Evolutionary conservation across 192 early-diverging fungal species (phyloP), one percentile per base, ranked within the genome.

Genomic region (Backusella tuberculispora): DNA sequence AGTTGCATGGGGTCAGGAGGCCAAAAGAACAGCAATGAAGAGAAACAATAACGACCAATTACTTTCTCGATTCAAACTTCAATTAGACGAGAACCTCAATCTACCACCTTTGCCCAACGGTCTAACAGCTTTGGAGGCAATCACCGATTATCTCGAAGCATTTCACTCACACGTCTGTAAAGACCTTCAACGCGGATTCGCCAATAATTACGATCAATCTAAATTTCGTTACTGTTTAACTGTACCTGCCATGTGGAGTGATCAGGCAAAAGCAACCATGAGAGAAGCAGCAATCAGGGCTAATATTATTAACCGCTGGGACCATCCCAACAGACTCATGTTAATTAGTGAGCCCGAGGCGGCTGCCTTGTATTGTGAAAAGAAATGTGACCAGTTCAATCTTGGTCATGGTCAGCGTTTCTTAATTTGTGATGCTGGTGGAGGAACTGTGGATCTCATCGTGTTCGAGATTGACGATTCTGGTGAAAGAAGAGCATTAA

Each of bases 221-320:
- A 79, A 84, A 45, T 82, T 82, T 67, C 73, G 80, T 9, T 84
- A 84, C 63, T 86, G 85, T 71, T 75, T 86, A 10, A 84, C 85
- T 0, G 85, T 86, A 4, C 85, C 85, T 43, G 85, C 85, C 45
- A 86, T 86, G 83, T 86, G 85, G 85, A 79, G 77, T 15, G 85
- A 86, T 73, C 74, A 77, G 46, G 85, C 85, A 40, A 86, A 86
- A 43, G 83, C 85, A 0, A 75, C 78, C 19, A 86, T 84, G 83
- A 81, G 85, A n/a, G 82, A 86, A 46, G 85, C 85, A 24, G 85
- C 85, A 1, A 81, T 84, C 26, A 77, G 78, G 24, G 83, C 85
- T 1, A 83, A 83, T 10, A 86, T 86, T 69, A 83, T 86, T 66
- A 76, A 77, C 26, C 83, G 78, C 41, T 43, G 77, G 63, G 85